Base-by-base conservation (phyloP, 2,329 filamentous ascomycete species). In the Harringtonia lauricola region DNA sequence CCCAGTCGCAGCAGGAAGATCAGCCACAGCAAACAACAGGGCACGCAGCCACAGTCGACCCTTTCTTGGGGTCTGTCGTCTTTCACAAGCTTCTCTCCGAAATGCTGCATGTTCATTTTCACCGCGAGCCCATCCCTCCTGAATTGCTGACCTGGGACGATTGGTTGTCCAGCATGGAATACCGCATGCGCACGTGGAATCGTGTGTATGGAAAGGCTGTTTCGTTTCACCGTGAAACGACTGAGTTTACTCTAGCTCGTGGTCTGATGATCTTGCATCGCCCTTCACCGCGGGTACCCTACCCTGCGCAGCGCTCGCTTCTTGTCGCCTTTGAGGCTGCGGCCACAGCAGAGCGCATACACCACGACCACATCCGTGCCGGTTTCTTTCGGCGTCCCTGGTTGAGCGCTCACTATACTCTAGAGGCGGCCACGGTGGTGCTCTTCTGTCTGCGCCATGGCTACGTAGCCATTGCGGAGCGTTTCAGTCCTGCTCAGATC, bases 361-460 rank as follows among this genome's bases (percentile, higher is more conserved):
- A 51, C 28, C 31, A 42, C 24, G 41, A 43, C 3, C 47, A 49
- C 24, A 44, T 51, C 5, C 39, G 37, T 13, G 29, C 12, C 8
- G 49, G 47, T 15, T 40, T 49, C 29, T 49, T 51, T 17, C 47
- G 47, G 2, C 45, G 49, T 7, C 45, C 49, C 3, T 51, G 47
- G 49, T 36, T 51, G 18, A 49, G 47, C 14, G 47, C 49, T 3
- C 49, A 51, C 39, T 47, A 46, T 39, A 47, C 47, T 2, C 39
- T 47, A 8, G 49, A 51, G 30, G 49, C 47, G 1, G 49, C 49
- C 26, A 47, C 47, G 0, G 43, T 59, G 12, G 52, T 59, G 2
- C 48, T 60, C 3, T 59, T 57, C 39, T 59, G 57, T 36, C 49
- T 60, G 26, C 52, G 57, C 7, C 54, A 59, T 42, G 56, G 54